A percentile compares a stretch with the other conserved stretches of the same genome.
Conservation (phyloP, 768 basidiomycete species). For the Tubosaeta sp. region DNA sequence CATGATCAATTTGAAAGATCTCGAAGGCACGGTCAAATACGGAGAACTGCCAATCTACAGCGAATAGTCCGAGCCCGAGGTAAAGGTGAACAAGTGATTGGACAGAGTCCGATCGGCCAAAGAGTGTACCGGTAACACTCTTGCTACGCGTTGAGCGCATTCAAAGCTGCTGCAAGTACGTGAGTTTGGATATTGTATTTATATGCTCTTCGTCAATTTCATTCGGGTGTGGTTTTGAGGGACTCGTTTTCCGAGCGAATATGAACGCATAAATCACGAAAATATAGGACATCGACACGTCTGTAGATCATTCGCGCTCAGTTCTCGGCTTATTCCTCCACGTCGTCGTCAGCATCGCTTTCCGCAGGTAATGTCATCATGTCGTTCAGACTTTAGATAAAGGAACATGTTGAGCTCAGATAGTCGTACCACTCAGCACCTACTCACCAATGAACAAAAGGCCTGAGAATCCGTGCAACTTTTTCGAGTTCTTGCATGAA, state of each 20-base stretch:
- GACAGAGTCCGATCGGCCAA: slow-evolving; percentile 4
- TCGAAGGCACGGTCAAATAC: slow-evolving; percentile 27
- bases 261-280: neutral
- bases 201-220: neutral
- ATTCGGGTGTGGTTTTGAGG: too few relatives aligned
- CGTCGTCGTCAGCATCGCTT: slow-evolving; percentile 8
- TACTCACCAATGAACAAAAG: slow-evolving; percentile 76
- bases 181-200: neutral
- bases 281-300: neutral
- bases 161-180: neutral
- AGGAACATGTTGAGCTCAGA: neutral
- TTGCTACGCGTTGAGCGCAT: slow-evolving; percentile 18
- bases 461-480: slow-evolving; percentile 54
- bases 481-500: slow-evolving; percentile 62
- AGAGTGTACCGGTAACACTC: slow-evolving; percentile 9
- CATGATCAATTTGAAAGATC: slow-evolving; percentile 22
- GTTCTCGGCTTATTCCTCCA: slow-evolving; percentile 2
- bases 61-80: slow-evolving; percentile 19
- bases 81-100: neutral
- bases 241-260: neutral
- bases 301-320: slow-evolving; percentile 4
- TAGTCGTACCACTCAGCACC: neutral
- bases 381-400: slow-evolving; percentile 54
- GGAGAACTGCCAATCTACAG: slow-evolving; percentile 41
- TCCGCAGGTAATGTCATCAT: slow-evolving; percentile 55